Conservation (phyloP, 371 early-diverging fungal genomes). For the Fennellomyces sp. region DNA sequence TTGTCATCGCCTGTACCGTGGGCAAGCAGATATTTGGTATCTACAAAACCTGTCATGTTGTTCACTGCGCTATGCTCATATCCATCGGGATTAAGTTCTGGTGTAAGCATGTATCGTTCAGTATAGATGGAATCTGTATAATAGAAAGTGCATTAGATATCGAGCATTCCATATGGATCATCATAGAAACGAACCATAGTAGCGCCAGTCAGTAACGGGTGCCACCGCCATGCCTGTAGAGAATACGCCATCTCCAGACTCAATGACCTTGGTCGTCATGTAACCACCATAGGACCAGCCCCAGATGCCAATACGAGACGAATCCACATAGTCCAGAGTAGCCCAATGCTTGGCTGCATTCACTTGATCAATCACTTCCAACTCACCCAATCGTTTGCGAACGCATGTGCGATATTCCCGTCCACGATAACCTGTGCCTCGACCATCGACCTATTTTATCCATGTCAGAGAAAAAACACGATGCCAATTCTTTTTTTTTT, state of each 20-base stretch:
- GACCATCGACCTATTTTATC: constrained; percentile 70
- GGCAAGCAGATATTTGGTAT: constrained; percentile 78
- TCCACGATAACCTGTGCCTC: constrained; percentile 91
- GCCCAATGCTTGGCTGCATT: constrained; percentile 80
- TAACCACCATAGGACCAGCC: constrained; percentile 98
- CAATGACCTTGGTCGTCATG: constrained; percentile 84
- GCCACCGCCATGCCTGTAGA: constrained; percentile 91
- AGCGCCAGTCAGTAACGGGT: constrained; percentile 95
- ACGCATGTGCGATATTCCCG: constrained; percentile 81
- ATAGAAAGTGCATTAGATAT: not conserved
- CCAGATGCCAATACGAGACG: constrained; percentile 89
- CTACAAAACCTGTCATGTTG: constrained; percentile 83
- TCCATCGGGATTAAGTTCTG: constrained; percentile 74
- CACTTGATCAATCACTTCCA: constrained; percentile 87
- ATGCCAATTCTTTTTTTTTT: not conserved
- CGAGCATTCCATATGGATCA: not conserved
- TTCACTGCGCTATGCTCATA: constrained; percentile 80
- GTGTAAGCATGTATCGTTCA: constrained; percentile 95
- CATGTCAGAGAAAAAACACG: not conserved
- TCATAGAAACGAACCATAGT: constrained; percentile 55
- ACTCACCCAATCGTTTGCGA: constrained; percentile 77
- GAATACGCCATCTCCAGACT: constrained; percentile 83
- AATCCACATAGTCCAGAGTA: constrained; percentile 75
- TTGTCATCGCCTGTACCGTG: constrained; percentile 96
- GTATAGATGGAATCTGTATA: constrained; percentile 89